A percentile compares a stretch with the other conserved stretches of the same genome.
phyloP scores from a whole-genome alignment of 768 basidiomycete genomes.

The Lanmaoa rubissima region DNA sequence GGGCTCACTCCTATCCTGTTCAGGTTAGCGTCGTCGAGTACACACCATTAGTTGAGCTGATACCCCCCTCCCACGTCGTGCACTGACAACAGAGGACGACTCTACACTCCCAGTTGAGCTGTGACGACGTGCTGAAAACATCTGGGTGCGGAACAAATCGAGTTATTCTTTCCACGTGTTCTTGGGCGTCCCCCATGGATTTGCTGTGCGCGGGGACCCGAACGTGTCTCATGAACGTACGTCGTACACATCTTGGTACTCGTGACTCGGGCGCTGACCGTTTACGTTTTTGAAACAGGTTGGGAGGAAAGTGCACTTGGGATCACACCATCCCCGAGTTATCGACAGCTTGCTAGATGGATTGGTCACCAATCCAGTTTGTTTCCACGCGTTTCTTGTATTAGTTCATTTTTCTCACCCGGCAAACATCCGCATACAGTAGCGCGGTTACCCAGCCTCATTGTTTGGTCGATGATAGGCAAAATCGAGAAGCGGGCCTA shows the following conservation, averaged over 20 bases:
- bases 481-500: too few relatives aligned
- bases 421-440: too few relatives aligned
- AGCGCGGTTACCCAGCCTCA: too few relatives aligned
- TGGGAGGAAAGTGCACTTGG: constrained; percentile 57
- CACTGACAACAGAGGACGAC: constrained; percentile 43
- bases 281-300: constrained; percentile 32
- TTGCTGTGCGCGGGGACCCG: constrained; percentile 17
- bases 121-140: constrained; percentile 54
- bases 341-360: too few relatives aligned
- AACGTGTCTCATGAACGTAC: constrained; percentile 19
- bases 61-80: background rate
- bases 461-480: too few relatives aligned
- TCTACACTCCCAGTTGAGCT: constrained; percentile 45
- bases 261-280: background rate
- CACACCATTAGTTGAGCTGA: background rate
- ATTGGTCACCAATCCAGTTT: too few relatives aligned
- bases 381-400: too few relatives aligned
- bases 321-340: background rate
- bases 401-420: too few relatives aligned
- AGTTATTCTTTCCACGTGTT: constrained; percentile 57
- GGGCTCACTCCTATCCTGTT: constrained; percentile 17
- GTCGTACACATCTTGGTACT: background rate
- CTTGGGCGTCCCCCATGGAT: constrained; percentile 36
- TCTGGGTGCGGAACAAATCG: constrained; percentile 47
- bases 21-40: constrained; percentile 12